Conservation (phyloP, 1,139 yeast genomes). For the Suhomyces ambrosiae region DNA sequence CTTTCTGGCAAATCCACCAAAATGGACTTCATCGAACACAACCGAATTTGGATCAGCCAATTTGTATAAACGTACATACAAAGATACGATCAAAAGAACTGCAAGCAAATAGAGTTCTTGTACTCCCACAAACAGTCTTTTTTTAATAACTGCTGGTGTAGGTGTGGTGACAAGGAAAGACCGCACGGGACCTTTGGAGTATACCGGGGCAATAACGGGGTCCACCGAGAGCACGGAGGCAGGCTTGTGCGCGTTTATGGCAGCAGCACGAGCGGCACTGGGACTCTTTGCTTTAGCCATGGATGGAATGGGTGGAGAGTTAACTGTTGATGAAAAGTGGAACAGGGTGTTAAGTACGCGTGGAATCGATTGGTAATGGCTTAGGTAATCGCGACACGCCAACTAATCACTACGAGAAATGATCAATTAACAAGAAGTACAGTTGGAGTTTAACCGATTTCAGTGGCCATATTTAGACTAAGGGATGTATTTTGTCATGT, state of each 20-base stretch:
- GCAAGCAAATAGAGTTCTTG: conserved; percentile 42
- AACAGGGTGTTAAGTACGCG: conserved; percentile 17
- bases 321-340: conserved; percentile 4
- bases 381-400: too few relatives aligned
- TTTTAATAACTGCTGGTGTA: conserved; percentile 20
- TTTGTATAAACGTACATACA: conserved; percentile 48
- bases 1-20: conserved; percentile 77
- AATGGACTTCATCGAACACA: conserved; percentile 91
- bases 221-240: conserved; percentile 23
- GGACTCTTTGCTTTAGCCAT: conserved; percentile 13
- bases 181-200: conserved; percentile 29
- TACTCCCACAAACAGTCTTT: conserved; percentile 23
- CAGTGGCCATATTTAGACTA: too few relatives aligned
- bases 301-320: conserved; percentile 1
- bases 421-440: too few relatives aligned
- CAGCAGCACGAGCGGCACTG: conserved; percentile 15
- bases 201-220: conserved; percentile 31
- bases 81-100: conserved; percentile 54
- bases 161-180: conserved; percentile 34
- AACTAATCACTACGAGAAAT: too few relatives aligned
- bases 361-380: background rate
- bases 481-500: too few relatives aligned
- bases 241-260: conserved; percentile 12
- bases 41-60: conserved; percentile 74
- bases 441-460: too few relatives aligned